Conservation (phyloP, 1,139 yeast genomes). For the Arxiozyma heterogenica region DNA sequence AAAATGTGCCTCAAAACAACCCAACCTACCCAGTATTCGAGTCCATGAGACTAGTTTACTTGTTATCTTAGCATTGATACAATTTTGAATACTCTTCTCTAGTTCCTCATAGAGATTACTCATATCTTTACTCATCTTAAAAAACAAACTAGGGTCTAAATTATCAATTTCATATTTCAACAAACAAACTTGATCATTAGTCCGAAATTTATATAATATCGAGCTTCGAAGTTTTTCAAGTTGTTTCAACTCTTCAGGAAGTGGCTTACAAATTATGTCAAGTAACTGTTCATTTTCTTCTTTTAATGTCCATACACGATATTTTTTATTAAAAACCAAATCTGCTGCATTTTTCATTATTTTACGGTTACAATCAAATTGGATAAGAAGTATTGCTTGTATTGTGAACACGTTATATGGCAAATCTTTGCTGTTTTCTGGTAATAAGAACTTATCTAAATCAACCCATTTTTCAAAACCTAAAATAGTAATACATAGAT, state of each 20-base stretch:
- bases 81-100: slow-evolving; percentile 11
- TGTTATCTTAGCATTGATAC: slow-evolving; percentile 14
- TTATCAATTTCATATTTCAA: slow-evolving; percentile 8
- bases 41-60: slow-evolving; percentile 14
- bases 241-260: slow-evolving; percentile 14
- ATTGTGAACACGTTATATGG: slow-evolving; percentile 6
- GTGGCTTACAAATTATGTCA: slow-evolving; percentile 10
- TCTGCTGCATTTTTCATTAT: neutral
- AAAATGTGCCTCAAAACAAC: slow-evolving; percentile 16
- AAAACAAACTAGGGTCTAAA: slow-evolving; percentile 12
- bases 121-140: slow-evolving; percentile 5
- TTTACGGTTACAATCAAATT: slow-evolving; percentile 20
- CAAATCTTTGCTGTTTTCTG: slow-evolving; percentile 1
- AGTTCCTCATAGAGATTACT: slow-evolving; percentile 10
- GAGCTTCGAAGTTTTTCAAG: slow-evolving; percentile 18
- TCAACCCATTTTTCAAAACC: slow-evolving; percentile 18
- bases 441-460: neutral
- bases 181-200: neutral
- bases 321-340: slow-evolving; percentile 6
- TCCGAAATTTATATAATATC: slow-evolving; percentile 10
- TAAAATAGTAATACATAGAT: slow-evolving; percentile 10
- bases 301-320: slow-evolving; percentile 10
- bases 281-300: slow-evolving; percentile 6
- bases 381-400: slow-evolving; percentile 16
- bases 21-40: slow-evolving; percentile 16